phyloP scores from a whole-genome alignment of 2,329 filamentous ascomycete species.

The Hymenoscyphus albidus region DNA sequence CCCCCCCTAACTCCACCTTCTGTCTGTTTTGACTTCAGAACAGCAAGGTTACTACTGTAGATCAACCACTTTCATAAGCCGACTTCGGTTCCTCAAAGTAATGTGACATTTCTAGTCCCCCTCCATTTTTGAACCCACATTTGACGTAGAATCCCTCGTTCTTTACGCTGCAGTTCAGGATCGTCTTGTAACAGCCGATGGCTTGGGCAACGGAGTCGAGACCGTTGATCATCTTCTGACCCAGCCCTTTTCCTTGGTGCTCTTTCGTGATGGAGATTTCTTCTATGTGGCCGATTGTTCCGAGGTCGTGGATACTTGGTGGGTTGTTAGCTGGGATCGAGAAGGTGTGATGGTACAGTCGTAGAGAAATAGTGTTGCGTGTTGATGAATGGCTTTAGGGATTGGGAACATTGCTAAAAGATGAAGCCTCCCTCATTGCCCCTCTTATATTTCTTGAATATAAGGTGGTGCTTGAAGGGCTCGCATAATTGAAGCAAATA shows the following conservation, averaged over 20 bases:
- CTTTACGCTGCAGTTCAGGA: slow-evolving; percentile 90
- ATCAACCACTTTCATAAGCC: neutral
- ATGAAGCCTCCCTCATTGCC: too few species aligned
- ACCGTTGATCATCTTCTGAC: slow-evolving; percentile 85
- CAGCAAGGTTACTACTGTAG: neutral
- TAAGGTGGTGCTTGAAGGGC: too few species aligned
- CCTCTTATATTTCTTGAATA: too few species aligned
- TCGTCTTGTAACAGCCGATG: slow-evolving; percentile 94
- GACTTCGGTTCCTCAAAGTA: slow-evolving; percentile 60
- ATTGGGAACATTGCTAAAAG: too few species aligned
- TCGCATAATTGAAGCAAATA: too few species aligned
- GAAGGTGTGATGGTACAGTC: neutral
- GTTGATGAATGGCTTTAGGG: too few species aligned
- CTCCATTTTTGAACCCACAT: slow-evolving; percentile 80
- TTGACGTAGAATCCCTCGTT: slow-evolving; percentile 99
- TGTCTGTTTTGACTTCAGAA: too few species aligned
- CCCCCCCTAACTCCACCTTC: neutral
- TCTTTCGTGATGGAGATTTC: slow-evolving; percentile 76
- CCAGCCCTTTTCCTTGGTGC: slow-evolving; percentile 95
- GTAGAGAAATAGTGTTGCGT: neutral
- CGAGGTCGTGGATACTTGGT: slow-evolving; percentile 67
- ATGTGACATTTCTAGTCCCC: slow-evolving; percentile 95
- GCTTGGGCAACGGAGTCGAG: slow-evolving; percentile 82
- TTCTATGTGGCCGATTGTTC: slow-evolving; percentile 63
- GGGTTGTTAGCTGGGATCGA: slow-evolving; percentile 7